Percentiles rank a stretch among this genome's conserved stretches.
Conservation (phyloP, 2,329 filamentous ascomycete genomes). For the Penicillium sp. region DNA sequence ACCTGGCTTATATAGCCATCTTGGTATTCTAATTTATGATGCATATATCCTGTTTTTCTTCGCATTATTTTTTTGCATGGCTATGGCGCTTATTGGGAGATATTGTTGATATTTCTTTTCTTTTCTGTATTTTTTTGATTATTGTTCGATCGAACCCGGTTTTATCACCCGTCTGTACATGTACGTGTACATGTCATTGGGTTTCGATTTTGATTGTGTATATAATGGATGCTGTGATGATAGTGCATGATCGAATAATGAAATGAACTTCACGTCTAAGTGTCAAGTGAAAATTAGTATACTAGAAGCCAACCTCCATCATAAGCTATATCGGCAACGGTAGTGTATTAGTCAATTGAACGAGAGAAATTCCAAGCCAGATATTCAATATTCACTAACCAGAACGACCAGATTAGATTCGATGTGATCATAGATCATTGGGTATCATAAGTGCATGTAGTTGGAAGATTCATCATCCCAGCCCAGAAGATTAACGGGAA, state of each 20-base stretch:
- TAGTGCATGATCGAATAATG: conserved; percentile 11
- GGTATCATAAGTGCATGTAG: conserved; percentile 10
- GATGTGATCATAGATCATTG: conserved; percentile 3
- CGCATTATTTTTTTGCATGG: not conserved
- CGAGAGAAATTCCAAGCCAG: not conserved
- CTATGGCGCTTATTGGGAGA: not conserved
- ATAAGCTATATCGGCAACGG: not conserved
- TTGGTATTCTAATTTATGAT: not conserved
- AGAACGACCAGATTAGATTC: not conserved
- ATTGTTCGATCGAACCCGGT: not conserved
- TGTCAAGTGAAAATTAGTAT: not conserved
- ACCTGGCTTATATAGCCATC: not conserved
- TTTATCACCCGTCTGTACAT: not conserved
- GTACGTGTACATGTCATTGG: not conserved
- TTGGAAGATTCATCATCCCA: not conserved
- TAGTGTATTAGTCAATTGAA: not conserved
- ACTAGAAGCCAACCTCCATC: not conserved
- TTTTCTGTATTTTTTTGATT: not conserved
- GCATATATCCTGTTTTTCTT: not conserved
- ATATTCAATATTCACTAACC: not conserved
- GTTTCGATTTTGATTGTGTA: conserved; percentile 3
- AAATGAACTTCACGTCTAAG: not conserved
- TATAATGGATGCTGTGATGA: conserved; percentile 15
- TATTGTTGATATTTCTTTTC: not conserved
- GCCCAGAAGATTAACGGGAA: not conserved